These are phyloP conservation scores for Elsinoe australis DNA, from an alignment of 2,329 filamentous ascomycete species.

Conservation along the genomic window DNA sequence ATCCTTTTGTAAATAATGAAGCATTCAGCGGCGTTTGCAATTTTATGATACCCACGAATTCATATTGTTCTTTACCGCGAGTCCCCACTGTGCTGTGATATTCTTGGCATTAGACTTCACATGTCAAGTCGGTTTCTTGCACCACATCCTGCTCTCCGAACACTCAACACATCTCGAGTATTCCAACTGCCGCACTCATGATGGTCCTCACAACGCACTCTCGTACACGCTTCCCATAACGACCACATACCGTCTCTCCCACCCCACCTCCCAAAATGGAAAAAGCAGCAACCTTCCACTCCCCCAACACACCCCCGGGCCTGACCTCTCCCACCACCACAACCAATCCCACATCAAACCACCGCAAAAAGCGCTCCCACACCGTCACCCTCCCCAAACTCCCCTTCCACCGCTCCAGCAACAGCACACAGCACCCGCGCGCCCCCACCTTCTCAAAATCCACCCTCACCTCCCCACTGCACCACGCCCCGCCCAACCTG, in stretches of 20 bases:
- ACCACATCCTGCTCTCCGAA: neutral
- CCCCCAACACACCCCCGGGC: neutral
- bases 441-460: neutral
- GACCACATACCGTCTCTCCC: neutral
- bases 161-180: no score
- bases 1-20: neutral
- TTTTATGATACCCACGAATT: slow-evolving; percentile 16
- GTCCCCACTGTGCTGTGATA: neutral
- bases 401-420: neutral
- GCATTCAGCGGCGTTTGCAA: slow-evolving; percentile 4
- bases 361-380: slow-evolving; percentile 1
- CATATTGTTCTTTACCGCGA: slow-evolving; percentile 1
- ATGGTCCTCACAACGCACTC: no score
- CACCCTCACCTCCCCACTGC: neutral
- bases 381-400: slow-evolving; percentile 30
- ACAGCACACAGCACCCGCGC: no score
- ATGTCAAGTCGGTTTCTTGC: neutral
- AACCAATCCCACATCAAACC: neutral
- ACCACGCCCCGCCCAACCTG: neutral
- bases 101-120: neutral
- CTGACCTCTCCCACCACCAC: neutral
- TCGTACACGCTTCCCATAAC: no score
- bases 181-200: no score
- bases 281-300: slow-evolving; percentile 15
- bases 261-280: neutral